Evolutionary conservation across 164 flowering plant species (phyloP).

Genomic region (Akebia trifoliata): DNA sequence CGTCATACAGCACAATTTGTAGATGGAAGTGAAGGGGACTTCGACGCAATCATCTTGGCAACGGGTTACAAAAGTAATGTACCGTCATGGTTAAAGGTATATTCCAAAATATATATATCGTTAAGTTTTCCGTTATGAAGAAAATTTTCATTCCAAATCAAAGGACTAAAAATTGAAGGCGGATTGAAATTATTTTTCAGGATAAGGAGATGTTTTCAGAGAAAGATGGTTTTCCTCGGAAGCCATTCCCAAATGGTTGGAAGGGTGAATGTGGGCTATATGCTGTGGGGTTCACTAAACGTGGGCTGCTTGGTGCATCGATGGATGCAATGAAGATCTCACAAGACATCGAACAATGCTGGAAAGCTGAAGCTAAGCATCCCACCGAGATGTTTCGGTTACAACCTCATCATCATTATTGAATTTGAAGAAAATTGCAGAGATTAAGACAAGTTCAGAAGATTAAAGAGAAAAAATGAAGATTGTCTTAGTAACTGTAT

Average conservation of each 20-base stretch:
- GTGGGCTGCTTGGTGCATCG: constrained; percentile 63
- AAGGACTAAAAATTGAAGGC: no score
- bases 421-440: constrained; percentile 4
- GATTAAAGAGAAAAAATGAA: background rate
- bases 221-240: constrained; percentile 49
- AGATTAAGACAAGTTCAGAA: background rate
- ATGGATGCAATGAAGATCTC: constrained; percentile 57
- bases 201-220: constrained; percentile 40
- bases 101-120: no score
- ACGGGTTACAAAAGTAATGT: constrained; percentile 88
- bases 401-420: background rate
- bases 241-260: constrained; percentile 61
- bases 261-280: constrained; percentile 59
- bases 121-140: no score
- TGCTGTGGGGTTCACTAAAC: constrained; percentile 65
- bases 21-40: constrained; percentile 53
- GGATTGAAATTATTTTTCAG: constrained; percentile 22
- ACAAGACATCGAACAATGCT: constrained; percentile 38
- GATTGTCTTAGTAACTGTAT: background rate
- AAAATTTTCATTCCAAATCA: no score
- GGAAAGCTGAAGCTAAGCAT: constrained; percentile 36
- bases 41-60: constrained; percentile 74
- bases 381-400: constrained; percentile 11
- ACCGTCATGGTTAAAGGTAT: constrained; percentile 81
- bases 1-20: constrained; percentile 45